Evolutionary conservation across 768 basidiomycete genomes (phyloP), one percentile per base, ranked within the genome.

Genomic region (Lactarius indigo): DNA sequence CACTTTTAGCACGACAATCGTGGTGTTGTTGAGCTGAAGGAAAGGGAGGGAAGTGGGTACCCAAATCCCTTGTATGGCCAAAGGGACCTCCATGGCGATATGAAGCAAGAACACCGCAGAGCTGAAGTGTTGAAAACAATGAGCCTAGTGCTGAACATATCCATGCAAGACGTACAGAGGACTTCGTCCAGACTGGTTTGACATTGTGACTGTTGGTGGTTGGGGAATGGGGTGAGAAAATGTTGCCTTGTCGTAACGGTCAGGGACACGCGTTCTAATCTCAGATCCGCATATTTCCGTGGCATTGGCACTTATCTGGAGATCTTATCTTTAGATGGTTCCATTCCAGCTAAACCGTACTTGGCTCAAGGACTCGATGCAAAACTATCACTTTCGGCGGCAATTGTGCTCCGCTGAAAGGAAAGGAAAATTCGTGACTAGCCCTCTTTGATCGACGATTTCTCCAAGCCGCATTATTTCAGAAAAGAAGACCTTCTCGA

Each of bases 21-120:
- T 85, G 6, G 92, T 94, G 79, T 94, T 94, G 71, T 88, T 93
- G 70, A 92, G 81, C 74, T 92, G 85, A 63, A 93, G 70, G 75
- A 94, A 92, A 0, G 92, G 92, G 23, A 94, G 75, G 18, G 75
- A 79, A 20, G 76, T 71, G 1, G 90, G 87, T 0, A 85, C 81
- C 78, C 84, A 85, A 20, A 93, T 76, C 7, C 91, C 90, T 74
- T 93, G 91, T 37, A 94, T 76, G 3, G 87, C 91, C 26, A 94
- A 74, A 0, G 92, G 92, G 6, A 85, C 82, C 74, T 94, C 92
- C 64, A 93, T 79, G 6, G 88, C 90, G 71, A 92, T 84, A 72
- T 94, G 92, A 33, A 94, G 77, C 44, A 94, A 79, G 76, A 94
- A 94, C 2, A 92, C 81, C 23, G 78, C 76, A 4, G 91, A 84